Evolutionary conservation across 164 flowering plant species (phyloP).

Genomic region (Aristolochia contorta): DNA sequence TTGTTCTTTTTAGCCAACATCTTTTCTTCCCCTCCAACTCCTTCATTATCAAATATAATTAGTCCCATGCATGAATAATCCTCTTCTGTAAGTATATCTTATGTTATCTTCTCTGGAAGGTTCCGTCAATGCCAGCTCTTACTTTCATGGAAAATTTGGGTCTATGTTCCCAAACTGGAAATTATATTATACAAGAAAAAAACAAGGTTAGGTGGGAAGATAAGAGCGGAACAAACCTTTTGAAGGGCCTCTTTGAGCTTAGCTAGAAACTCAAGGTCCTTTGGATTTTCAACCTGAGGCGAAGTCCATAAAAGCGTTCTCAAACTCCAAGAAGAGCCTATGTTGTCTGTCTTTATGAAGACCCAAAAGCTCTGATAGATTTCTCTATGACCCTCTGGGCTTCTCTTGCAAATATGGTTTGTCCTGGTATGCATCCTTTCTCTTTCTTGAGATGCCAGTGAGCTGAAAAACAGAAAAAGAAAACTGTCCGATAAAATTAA

Average conservation of each 20-base stretch:
- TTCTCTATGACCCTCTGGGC: not conserved
- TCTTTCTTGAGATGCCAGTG: not conserved
- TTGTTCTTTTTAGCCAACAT: conserved; percentile 30
- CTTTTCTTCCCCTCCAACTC: conserved; percentile 27
- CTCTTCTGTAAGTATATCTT: not conserved
- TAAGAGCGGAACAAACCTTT: too few relatives aligned
- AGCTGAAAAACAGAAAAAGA: not conserved
- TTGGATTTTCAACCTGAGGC: conserved; percentile 43
- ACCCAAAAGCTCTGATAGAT: conserved; percentile 8
- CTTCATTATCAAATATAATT: conserved; percentile 14
- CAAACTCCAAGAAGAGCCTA: conserved; percentile 28
- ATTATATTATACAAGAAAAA: too few relatives aligned
- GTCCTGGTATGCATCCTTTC: not conserved
- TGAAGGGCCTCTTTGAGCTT: conserved; percentile 19
- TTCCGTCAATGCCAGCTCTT: not conserved
- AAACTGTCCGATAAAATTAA: not conserved
- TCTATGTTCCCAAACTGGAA: too few relatives aligned
- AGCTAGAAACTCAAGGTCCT: conserved; percentile 31
- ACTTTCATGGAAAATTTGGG: too few relatives aligned
- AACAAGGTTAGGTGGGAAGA: too few relatives aligned
- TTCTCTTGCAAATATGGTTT: not conserved
- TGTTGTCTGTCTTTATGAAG: conserved; percentile 29
- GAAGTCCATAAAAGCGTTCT: conserved; percentile 16
- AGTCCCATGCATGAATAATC: not conserved
- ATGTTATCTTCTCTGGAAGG: not conserved